These are phyloP conservation scores for Salvia splendens DNA, from an alignment of 257 asterid genomes.

Conservation along the genomic window DNA sequence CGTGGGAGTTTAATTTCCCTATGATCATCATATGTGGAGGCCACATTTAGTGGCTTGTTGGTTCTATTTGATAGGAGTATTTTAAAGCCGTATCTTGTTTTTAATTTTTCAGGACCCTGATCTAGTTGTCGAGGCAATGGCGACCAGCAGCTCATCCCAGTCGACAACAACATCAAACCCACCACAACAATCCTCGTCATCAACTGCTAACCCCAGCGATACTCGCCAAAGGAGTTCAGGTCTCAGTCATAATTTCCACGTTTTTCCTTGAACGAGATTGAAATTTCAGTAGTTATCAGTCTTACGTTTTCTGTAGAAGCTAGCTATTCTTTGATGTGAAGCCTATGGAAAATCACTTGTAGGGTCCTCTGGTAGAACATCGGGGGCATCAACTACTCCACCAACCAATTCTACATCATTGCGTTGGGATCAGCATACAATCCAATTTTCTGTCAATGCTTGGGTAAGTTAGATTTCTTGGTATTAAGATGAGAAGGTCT, in stretches of 20 bases:
- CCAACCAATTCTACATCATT: slow-evolving; percentile 56
- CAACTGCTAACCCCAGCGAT: slow-evolving; percentile 50
- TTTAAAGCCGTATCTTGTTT: slow-evolving; percentile 1
- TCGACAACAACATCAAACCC: slow-evolving; percentile 51
- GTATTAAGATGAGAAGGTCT: slow-evolving; percentile 1
- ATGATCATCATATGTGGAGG: background rate
- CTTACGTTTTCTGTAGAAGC: slow-evolving; percentile 22
- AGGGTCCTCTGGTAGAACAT: slow-evolving; percentile 70
- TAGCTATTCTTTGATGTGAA: slow-evolving; percentile 15
- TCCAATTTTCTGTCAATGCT: slow-evolving; percentile 88
- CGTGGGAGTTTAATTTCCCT: background rate
- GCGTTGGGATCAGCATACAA: slow-evolving; percentile 75
- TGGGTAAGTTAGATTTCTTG: slow-evolving; percentile 62
- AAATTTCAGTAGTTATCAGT: background rate
- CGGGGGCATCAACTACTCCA: slow-evolving; percentile 57
- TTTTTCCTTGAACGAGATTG: slow-evolving; percentile 10
- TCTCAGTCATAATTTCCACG: slow-evolving; percentile 23
- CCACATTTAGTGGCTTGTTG: background rate
- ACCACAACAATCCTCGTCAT: slow-evolving; percentile 51
- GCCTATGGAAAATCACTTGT: slow-evolving; percentile 22
- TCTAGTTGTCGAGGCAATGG: slow-evolving; percentile 80
- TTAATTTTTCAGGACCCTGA: slow-evolving; percentile 60
- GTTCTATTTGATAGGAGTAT: slow-evolving; percentile 6
- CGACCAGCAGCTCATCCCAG: slow-evolving; percentile 59
- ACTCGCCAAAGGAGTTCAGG: slow-evolving; percentile 60